These are phyloP conservation scores for Cyberlindnera mrakii DNA, from an alignment of 805 yeast species.

Conservation along the genomic window DNA sequence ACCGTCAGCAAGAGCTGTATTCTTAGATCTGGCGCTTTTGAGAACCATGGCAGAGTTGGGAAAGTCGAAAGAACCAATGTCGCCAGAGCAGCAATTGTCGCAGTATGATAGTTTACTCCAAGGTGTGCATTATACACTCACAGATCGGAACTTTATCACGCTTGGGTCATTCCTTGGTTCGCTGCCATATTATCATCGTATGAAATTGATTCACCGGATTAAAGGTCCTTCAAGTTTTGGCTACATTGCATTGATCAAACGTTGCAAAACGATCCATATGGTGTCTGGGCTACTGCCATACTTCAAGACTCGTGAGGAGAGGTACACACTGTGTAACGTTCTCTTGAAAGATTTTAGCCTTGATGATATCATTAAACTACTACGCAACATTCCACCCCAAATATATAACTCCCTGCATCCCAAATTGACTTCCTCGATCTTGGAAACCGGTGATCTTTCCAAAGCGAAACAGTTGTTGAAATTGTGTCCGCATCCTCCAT, in stretches of 20 bases:
- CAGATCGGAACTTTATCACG: conserved; percentile 4
- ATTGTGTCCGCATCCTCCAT: neutral
- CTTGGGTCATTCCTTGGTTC: neutral
- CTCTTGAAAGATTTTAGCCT: conserved; percentile 1
- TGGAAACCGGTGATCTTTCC: neutral
- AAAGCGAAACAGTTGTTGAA: neutral
- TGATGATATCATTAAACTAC: conserved; percentile 3
- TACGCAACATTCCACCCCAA: neutral
- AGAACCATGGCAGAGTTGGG: neutral
- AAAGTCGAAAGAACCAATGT: neutral
- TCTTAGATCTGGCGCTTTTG: conserved; percentile 4
- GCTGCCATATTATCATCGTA: conserved; percentile 2
- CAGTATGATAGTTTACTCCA: conserved; percentile 5
- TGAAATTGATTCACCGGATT: neutral
- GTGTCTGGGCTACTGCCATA: neutral
- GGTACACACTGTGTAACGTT: conserved; percentile 1
- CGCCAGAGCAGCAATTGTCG: conserved; percentile 6
- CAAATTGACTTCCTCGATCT: conserved; percentile 1
- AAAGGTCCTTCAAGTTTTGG: neutral
- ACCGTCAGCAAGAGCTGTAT: conserved; percentile 3
- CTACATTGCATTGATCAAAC: neutral
- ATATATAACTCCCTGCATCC: conserved; percentile 8
- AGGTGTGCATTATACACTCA: conserved; percentile 3
- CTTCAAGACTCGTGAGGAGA: conserved; percentile 2
- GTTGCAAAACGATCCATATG: conserved; percentile 2